phyloP scores from a whole-genome alignment of 2,329 filamentous ascomycete genomes.

The Penicillium olsonii region DNA sequence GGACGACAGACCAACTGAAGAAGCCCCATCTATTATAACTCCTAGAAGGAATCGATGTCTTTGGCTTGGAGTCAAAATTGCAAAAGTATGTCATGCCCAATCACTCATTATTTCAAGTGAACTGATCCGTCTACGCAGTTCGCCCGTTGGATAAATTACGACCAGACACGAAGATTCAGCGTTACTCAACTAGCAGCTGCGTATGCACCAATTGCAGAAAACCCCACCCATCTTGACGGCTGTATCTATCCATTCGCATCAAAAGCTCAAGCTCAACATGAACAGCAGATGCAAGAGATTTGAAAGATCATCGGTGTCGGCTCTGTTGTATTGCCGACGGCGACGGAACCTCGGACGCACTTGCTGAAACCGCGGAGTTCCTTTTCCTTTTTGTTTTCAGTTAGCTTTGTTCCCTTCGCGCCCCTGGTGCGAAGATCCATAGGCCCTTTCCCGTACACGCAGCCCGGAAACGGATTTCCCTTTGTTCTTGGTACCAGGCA shows the following conservation, averaged over 20 bases:
- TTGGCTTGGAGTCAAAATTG: constrained; percentile 49
- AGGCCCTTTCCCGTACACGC: constrained; percentile 9
- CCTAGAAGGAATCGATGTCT: constrained; percentile 55
- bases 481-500: constrained; percentile 1
- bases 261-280: neutral
- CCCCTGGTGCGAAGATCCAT: neutral
- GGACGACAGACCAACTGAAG: constrained; percentile 57
- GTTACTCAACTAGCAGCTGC: constrained; percentile 33
- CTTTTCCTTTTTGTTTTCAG: neutral
- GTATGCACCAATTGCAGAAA: constrained; percentile 20
- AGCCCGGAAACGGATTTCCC: constrained; percentile 2
- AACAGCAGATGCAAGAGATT: constrained; percentile 9
- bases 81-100: constrained; percentile 39
- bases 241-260: neutral
- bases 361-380: neutral
- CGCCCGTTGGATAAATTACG: constrained; percentile 44
- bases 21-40: constrained; percentile 51
- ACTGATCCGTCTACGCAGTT: constrained; percentile 27
- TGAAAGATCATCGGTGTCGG: constrained; percentile 4
- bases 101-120: neutral
- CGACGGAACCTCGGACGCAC: neutral
- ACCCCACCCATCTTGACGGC: constrained; percentile 15
- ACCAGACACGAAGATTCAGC: constrained; percentile 32
- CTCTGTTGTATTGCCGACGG: neutral
- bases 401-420: no score